These are phyloP conservation scores for Boletus austroedulis DNA, from an alignment of 1,284 basidiomycete species.

Conservation along the genomic window DNA sequence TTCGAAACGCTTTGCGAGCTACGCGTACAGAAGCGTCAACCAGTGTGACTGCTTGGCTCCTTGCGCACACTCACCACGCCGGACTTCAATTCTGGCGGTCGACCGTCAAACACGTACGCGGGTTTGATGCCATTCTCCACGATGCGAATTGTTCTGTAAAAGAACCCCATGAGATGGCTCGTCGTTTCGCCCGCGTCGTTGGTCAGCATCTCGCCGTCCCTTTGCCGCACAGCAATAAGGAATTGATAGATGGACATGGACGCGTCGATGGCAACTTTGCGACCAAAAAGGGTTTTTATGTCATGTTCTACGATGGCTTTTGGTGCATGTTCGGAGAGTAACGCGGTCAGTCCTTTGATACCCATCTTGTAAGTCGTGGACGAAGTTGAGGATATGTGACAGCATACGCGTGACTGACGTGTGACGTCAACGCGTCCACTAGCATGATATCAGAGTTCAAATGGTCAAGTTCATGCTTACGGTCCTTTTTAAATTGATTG, in stretches of 20 bases:
- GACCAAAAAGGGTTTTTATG: conserved; percentile 95
- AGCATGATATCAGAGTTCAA: no score
- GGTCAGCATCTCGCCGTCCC: conserved; percentile 94
- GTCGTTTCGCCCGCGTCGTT: conserved; percentile 97
- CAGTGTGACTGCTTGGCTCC: not conserved
- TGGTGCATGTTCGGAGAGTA: conserved; percentile 89
- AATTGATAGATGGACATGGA: conserved; percentile 97
- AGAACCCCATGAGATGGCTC: conserved; percentile 97
- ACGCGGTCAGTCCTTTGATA: conserved; percentile 89
- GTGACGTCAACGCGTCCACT: not conserved
- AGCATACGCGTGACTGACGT: conserved; percentile 19
- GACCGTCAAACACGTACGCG: conserved; percentile 97
- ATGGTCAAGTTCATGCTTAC: no score
- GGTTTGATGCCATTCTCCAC: conserved; percentile 99
- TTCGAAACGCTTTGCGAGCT: conserved; percentile 93
- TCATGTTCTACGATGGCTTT: conserved; percentile 86
- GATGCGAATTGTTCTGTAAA: conserved; percentile 96
- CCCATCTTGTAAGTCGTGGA: conserved; percentile 60
- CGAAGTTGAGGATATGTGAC: conserved; percentile 6
- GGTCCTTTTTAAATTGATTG: no score
- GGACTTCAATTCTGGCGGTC: conserved; percentile 95
- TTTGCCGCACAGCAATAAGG: conserved; percentile 94
- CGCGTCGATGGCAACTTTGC: conserved; percentile 98
- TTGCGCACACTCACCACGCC: conserved; percentile 72
- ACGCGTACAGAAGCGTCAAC: conserved; percentile 10